A percentile compares a stretch with the other conserved stretches of the same genome.
Conservation (phyloP, 108 stramenopile genomes). For the Ochromonas danica region DNA sequence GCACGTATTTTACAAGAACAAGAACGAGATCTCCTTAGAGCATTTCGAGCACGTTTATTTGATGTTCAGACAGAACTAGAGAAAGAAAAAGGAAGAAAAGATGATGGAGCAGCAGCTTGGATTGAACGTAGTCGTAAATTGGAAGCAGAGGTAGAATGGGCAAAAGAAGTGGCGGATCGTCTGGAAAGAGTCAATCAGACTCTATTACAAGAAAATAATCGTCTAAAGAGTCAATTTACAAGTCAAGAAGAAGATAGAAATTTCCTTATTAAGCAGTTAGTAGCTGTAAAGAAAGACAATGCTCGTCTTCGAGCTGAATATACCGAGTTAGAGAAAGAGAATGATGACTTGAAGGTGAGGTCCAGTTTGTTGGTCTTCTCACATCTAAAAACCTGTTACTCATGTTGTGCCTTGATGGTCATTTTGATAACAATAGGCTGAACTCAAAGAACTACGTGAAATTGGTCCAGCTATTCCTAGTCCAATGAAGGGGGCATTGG, state of each 20-base stretch:
- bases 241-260: slow-evolving; percentile 63
- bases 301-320: slow-evolving; percentile 54
- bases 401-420: too few relatives aligned
- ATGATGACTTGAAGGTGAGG: slow-evolving; percentile 43
- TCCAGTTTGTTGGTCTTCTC: too few relatives aligned
- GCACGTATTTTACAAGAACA: slow-evolving; percentile 64
- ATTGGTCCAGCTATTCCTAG: too few relatives aligned
- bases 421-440: too few relatives aligned
- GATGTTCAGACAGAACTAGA: slow-evolving; percentile 68
- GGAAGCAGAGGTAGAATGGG: slow-evolving; percentile 64
- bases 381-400: too few relatives aligned
- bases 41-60: slow-evolving; percentile 62
- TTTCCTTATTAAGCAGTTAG: slow-evolving; percentile 63
- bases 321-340: slow-evolving; percentile 43
- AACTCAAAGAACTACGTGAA: too few relatives aligned
- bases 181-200: slow-evolving; percentile 39
- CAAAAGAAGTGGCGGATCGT: slow-evolving; percentile 61
- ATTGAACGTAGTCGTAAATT: slow-evolving; percentile 57
- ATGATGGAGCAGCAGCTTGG: slow-evolving; percentile 57
- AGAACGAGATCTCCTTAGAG: slow-evolving; percentile 59
- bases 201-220: slow-evolving; percentile 46
- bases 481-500: too few relatives aligned
- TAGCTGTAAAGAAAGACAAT: slow-evolving; percentile 63
- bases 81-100: slow-evolving; percentile 55
- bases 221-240: slow-evolving; percentile 58